Evolutionary conservation across 2,329 filamentous ascomycete genomes (phyloP).

Genomic region (Beauveria brongniartii): DNA sequence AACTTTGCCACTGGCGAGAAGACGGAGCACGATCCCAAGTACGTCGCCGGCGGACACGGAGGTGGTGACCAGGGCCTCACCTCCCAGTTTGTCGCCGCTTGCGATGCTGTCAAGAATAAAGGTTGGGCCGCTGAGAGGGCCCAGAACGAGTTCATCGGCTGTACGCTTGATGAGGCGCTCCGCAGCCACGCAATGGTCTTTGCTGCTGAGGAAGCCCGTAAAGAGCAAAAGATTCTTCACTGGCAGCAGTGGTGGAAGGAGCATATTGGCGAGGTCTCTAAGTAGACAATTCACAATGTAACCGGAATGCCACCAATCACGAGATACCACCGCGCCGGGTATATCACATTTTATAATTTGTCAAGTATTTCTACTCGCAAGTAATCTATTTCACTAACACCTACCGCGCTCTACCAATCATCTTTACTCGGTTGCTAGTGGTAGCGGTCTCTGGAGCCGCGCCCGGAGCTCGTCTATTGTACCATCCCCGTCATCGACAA

Average conservation of each 20-base stretch:
- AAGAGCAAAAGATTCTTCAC: conserved; percentile 58
- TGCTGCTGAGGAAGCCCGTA: conserved; percentile 81
- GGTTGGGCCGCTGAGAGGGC: conserved; percentile 59
- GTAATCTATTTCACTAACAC: not conserved
- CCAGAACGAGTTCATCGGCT: conserved; percentile 70
- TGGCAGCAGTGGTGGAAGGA: conserved; percentile 69
- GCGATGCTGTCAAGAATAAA: conserved; percentile 68
- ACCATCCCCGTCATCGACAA: conserved; percentile 19
- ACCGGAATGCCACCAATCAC: not conserved
- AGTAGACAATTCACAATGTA: not conserved
- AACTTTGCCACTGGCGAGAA: conserved; percentile 37
- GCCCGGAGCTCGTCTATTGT: not conserved
- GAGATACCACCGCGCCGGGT: not conserved
- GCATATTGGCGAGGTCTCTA: conserved; percentile 20
- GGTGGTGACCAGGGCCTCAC: conserved; percentile 51
- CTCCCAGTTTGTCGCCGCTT: conserved; percentile 73
- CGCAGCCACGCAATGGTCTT: conserved; percentile 89
- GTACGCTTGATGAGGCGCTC: conserved; percentile 78
- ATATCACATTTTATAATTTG: not conserved
- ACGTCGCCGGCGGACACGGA: conserved; percentile 31
- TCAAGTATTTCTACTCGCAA: not conserved
- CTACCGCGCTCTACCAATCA: not conserved
- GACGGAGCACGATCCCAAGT: conserved; percentile 22
- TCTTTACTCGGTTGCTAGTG: not conserved
- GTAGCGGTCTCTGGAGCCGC: conserved; percentile 11